Conservation (phyloP, 768 basidiomycete species). For the Tubosaeta sp. region DNA sequence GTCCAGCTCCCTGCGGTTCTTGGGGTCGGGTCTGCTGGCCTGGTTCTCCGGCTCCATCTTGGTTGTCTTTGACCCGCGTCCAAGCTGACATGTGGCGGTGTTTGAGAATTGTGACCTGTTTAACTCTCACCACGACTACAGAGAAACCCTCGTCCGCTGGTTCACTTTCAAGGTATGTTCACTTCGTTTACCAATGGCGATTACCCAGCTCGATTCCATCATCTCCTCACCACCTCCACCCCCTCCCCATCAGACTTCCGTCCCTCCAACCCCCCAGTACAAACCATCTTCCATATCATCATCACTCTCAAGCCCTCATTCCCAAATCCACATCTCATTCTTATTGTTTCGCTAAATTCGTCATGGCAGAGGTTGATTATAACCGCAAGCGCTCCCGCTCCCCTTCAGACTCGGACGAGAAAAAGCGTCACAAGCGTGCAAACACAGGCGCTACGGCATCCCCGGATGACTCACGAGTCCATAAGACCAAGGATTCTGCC, state of each 20-base stretch:
- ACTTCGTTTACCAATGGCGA: slow-evolving; percentile 28
- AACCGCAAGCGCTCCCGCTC: slow-evolving; percentile 86
- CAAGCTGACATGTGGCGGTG: slow-evolving; percentile 17
- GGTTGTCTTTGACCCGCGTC: no score
- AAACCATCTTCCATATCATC: slow-evolving; percentile 32
- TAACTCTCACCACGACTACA: slow-evolving; percentile 5
- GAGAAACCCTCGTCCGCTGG: no score
- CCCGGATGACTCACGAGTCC: slow-evolving; percentile 57
- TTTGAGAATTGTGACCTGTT: slow-evolving; percentile 16
- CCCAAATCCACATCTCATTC: slow-evolving; percentile 35
- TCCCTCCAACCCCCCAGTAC: slow-evolving; percentile 31
- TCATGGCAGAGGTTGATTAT: slow-evolving; percentile 83
- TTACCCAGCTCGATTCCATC: slow-evolving; percentile 56
- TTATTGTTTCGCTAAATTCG: slow-evolving; percentile 51
- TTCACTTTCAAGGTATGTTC: slow-evolving; percentile 33
- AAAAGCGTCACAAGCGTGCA: slow-evolving; percentile 77
- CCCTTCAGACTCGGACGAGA: slow-evolving; percentile 74
- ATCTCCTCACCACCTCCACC: slow-evolving; percentile 50
- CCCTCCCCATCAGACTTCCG: slow-evolving; percentile 49
- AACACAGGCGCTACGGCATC: slow-evolving; percentile 68
- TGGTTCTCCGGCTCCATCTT: slow-evolving; percentile 16
- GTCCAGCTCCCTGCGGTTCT: slow-evolving; percentile 24
- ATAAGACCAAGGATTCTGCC: slow-evolving; percentile 44
- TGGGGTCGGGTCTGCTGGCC: slow-evolving; percentile 4
- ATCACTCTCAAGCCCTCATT: slow-evolving; percentile 45